Evolutionary conservation across 2,329 filamentous ascomycete species (phyloP), one percentile per base, ranked within the genome.

Genomic region (Epichloe sylvatica): DNA sequence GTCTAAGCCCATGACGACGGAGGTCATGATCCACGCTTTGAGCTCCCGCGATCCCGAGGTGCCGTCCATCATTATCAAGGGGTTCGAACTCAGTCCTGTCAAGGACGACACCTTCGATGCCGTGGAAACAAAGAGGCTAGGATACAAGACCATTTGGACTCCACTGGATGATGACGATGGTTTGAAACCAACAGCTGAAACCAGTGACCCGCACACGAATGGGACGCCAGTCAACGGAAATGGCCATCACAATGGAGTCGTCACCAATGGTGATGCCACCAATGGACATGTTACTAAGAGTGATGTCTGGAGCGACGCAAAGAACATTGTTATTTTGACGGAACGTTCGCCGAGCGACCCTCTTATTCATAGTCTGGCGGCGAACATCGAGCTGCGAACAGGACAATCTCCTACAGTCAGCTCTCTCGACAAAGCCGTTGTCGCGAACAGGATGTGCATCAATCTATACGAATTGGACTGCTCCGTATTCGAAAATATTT

Each of bases 401-500:
- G 1, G 54, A 58, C 25, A 54, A 55, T 1, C 52, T 63, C 2
- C 53, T 57, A 8, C 35, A 38, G 4, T 53, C 55, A 1, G 51
- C 30, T 47, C 64, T 8, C n/a, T 51, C 12, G 39, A 45, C 38
- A 37, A 44, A 5, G 39, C 21, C 15, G 12, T n/a, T 13, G 19
- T 42, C 3, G 30, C 30, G 2, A 21, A 47, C 12, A 23, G 9
- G 30, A 47, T 35, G 13, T 53, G 38, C 34, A 49, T 43, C 50
- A 48, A 30, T 44, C 55, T 8, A 49, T 60, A 63, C 4, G 72
- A 75, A 53, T 62, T 75, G 6, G 64, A 75, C 45, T 59, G 60
- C 25, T 67, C 71, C 0, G 56, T 74, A 11, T 64, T 75, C 2
- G 62, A 69, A 1, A 63, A 60, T 8, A 61, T 75, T 23, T 65